phyloP scores from a whole-genome alignment of 768 basidiomycete genomes.

The Suillus discolor region DNA sequence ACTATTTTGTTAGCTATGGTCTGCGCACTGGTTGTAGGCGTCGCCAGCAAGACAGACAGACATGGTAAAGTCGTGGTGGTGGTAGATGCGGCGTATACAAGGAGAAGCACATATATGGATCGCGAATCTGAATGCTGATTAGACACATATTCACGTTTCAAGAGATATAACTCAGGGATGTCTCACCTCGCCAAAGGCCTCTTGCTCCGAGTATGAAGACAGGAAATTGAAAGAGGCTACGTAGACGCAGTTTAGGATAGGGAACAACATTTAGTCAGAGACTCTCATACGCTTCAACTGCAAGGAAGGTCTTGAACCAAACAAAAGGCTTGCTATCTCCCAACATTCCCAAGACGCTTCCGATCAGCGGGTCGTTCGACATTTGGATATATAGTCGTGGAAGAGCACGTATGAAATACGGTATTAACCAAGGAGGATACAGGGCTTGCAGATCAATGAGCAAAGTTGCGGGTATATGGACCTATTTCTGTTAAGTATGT shows the following conservation, averaged over 20 bases:
- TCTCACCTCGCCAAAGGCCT: constrained; percentile 57
- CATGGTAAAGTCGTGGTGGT: constrained; percentile 79
- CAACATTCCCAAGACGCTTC: constrained; percentile 47
- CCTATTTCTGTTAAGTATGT: constrained; percentile 30
- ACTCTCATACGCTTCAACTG: constrained; percentile 57
- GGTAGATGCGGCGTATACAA: constrained; percentile 77
- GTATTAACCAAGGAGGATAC: constrained; percentile 55
- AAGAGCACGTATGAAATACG: constrained; percentile 46
- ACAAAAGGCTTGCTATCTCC: constrained; percentile 39
- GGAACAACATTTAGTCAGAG: constrained; percentile 3
- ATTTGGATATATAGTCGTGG: constrained; percentile 52
- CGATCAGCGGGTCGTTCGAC: constrained; percentile 70
- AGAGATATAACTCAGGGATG: neutral
- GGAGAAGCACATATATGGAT: constrained; percentile 61
- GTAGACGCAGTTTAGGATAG: neutral
- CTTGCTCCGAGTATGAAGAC: constrained; percentile 71
- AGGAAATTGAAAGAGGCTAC: constrained; percentile 73
- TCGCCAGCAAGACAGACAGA: constrained; percentile 57
- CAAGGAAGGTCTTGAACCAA: constrained; percentile 69
- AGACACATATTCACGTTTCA: neutral
- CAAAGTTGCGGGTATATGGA: constrained; percentile 71
- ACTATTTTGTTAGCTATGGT: constrained; percentile 33
- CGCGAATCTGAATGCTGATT: constrained; percentile 42
- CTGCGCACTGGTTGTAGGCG: constrained; percentile 43
- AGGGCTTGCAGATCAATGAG: constrained; percentile 72